Conservation (phyloP, 345 rosid species). For the Hevea brasiliensis region DNA sequence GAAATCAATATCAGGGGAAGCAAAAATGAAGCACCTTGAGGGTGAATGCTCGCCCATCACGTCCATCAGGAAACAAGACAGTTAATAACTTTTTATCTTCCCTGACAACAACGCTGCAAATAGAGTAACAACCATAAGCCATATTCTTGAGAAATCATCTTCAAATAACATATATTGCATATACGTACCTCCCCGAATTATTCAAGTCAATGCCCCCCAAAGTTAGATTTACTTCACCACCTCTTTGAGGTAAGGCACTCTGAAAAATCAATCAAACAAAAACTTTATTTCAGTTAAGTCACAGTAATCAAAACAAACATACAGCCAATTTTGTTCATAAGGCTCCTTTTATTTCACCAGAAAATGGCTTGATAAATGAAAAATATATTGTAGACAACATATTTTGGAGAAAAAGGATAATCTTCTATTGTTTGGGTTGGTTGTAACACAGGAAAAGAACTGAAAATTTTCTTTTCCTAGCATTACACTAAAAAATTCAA, state of each 20-base stretch:
- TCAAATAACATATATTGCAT: slow-evolving; percentile 14
- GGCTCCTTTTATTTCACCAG: too few species aligned
- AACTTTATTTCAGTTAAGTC: neutral
- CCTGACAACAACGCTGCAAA: slow-evolving; percentile 91
- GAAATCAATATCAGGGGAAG: neutral
- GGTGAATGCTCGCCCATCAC: slow-evolving; percentile 98
- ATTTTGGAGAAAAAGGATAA: too few species aligned
- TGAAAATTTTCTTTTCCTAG: too few species aligned
- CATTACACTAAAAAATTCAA: too few species aligned
- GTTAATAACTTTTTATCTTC: slow-evolving; percentile 94
- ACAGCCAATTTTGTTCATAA: too few species aligned
- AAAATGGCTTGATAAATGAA: too few species aligned
- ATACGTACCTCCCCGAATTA: slow-evolving; percentile 86
- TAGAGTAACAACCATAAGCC: slow-evolving; percentile 24
- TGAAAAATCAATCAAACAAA: slow-evolving; percentile 34
- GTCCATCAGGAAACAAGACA: slow-evolving; percentile 97
- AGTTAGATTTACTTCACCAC: slow-evolving; percentile 94
- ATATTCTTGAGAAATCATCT: slow-evolving; percentile 18
- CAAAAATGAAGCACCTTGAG: slow-evolving; percentile 65
- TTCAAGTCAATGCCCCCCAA: slow-evolving; percentile 97
- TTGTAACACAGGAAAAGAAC: too few species aligned
- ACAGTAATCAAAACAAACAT: too few species aligned
- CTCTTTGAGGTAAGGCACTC: slow-evolving; percentile 89
- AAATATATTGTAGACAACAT: too few species aligned
- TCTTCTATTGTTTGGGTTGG: too few species aligned